These are phyloP conservation scores for Exophiala aquamarina DNA, from an alignment of 2,329 filamentous ascomycete genomes.

Conservation along the genomic window DNA sequence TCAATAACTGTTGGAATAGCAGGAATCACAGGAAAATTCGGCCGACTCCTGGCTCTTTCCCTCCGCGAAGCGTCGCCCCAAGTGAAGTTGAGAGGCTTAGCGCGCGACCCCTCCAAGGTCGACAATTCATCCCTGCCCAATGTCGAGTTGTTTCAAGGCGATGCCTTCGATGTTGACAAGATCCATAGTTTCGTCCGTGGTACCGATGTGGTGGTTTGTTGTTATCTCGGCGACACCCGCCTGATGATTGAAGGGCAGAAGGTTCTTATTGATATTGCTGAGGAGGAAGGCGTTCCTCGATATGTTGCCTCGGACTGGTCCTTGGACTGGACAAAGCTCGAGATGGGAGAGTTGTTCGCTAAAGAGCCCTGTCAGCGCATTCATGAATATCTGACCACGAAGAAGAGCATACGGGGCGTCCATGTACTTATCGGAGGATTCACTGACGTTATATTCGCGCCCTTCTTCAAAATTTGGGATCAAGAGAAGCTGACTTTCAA, in stretches of 20 bases:
- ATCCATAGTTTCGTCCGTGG: constrained; percentile 32
- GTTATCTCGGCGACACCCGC: constrained; percentile 39
- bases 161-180: constrained; percentile 27
- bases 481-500: constrained; percentile 28
- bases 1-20: constrained; percentile 31
- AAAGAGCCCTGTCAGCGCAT: constrained; percentile 45
- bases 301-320: constrained; percentile 45
- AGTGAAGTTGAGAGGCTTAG: constrained; percentile 32
- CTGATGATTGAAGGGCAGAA: constrained; percentile 46
- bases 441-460: constrained; percentile 35
- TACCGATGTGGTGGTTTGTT: constrained; percentile 41
- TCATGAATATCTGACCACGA: constrained; percentile 39
- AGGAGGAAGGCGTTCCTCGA: constrained; percentile 34
- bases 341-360: constrained; percentile 36
- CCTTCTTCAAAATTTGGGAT: constrained; percentile 30
- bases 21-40: constrained; percentile 38
- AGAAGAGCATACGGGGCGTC: constrained; percentile 38
- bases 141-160: constrained; percentile 31
- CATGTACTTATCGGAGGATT: constrained; percentile 44
- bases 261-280: constrained; percentile 42
- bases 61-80: constrained; percentile 31
- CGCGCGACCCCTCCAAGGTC: constrained; percentile 33
- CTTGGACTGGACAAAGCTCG: constrained; percentile 42
- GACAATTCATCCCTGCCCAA: constrained; percentile 16
- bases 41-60: constrained; percentile 29